Evolutionary conservation across 1,284 basidiomycete genomes (phyloP).

Genomic region (Flammula alnicola): DNA sequence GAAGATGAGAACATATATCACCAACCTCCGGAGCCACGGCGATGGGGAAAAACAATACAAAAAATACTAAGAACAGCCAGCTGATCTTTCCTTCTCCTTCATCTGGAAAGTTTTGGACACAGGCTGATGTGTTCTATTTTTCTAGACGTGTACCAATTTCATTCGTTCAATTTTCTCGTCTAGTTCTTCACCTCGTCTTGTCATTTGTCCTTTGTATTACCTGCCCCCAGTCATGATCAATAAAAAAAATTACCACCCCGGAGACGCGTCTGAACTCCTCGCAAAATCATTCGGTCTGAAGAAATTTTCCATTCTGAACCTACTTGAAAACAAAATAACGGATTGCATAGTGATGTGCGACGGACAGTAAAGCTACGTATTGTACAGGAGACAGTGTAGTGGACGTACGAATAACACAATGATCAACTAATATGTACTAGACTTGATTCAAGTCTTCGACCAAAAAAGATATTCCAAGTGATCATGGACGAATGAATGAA

Average conservation of each 20-base stretch:
- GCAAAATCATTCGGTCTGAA: too few species aligned
- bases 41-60: conserved; percentile 42
- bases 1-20: conserved; percentile 46
- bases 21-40: conserved; percentile 44
- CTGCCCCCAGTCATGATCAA: too few species aligned
- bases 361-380: conserved; percentile 5
- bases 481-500: too few species aligned
- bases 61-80: conserved; percentile 59
- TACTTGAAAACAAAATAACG: conserved; percentile 4
- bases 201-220: neutral
- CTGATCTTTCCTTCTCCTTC: conserved; percentile 36
- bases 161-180: neutral
- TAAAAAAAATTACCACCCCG: too few species aligned
- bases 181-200: neutral
- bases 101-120: neutral
- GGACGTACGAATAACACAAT: neutral
- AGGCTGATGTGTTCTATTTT: conserved; percentile 15
- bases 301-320: conserved; percentile 2
- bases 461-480: too few species aligned
- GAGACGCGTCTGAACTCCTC: too few species aligned
- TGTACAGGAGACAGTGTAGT: neutral
- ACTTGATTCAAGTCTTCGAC: conserved; percentile 5
- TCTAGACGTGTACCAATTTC: conserved; percentile 3
- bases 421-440: neutral
- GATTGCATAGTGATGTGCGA: conserved; percentile 16